Evolutionary conservation across 2,329 filamentous ascomycete genomes (phyloP), one percentile per base, ranked within the genome.

Genomic region (Trichoderma breve): DNA sequence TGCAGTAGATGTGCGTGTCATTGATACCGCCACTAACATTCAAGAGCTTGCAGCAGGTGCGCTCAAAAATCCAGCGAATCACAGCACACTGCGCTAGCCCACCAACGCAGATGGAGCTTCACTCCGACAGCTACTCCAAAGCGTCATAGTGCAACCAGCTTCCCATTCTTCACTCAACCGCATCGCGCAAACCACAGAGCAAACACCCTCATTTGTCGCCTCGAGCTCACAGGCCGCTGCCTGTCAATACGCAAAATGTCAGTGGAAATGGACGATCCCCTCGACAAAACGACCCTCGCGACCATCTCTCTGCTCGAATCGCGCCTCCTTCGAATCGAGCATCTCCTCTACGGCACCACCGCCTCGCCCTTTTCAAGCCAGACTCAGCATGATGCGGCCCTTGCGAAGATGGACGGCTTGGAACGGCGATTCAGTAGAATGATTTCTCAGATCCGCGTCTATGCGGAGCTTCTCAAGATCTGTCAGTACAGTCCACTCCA

Each of bases 301-400:
- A 90, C 88, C 1, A 84, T 90, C 73, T 84, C 83, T 55, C 82
- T 90, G 30, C 84, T 91, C 43, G 88, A 90, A 76, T 82, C 85
- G 65, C 88, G 89, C n/a, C 84, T 91, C 12, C 80, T 85, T 18
- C 87, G 88, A 60, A 82, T 90, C 72, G 89, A 91, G 76, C 87
- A 90, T 74, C 79, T 90, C 3, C 83, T 91, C 58, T 85, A 87
- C 75, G 88, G 88, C 30, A 80, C 84, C 4, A 70, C 80, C 2
- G 74, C 78, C 2, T 77, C 81, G 2, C 75, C 79, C 1, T 75
- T 79, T 0, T 74, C 77, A 6, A 74, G 79, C 3, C 80, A 83
- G 15, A 75, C 83, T 2, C 68, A 71, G 15, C 53, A 70, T 26
- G 79, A 79, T 18, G 82, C 87, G 0, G 84, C 85, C 0, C 75